phyloP scores from a whole-genome alignment of 2,329 filamentous ascomycete genomes.

The Colletotrichum melonis region DNA sequence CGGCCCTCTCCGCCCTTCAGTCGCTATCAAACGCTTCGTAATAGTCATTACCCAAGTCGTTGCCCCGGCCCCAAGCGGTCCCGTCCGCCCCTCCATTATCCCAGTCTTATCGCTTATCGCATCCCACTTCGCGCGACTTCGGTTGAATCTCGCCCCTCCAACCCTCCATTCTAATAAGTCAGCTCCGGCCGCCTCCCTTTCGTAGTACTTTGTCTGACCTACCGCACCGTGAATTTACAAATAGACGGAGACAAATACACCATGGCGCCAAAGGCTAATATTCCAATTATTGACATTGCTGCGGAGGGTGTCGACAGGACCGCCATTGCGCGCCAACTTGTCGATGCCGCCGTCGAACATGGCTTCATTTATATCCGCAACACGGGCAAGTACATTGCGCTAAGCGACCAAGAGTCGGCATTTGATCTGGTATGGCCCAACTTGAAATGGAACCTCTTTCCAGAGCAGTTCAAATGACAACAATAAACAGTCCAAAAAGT shows the following conservation, averaged over 20 bases:
- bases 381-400: slow-evolving; percentile 74
- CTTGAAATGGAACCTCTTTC: background rate
- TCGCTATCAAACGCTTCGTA: slow-evolving; percentile 22
- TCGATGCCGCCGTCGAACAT: slow-evolving; percentile 83
- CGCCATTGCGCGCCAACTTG: slow-evolving; percentile 74
- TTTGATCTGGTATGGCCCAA: slow-evolving; percentile 75
- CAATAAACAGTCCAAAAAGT: slow-evolving; percentile 69
- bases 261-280: slow-evolving; percentile 55
- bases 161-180: background rate
- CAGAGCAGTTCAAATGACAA: background rate
- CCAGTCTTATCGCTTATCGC: slow-evolving; percentile 35
- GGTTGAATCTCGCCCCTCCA: slow-evolving; percentile 15
- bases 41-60: slow-evolving; percentile 28
- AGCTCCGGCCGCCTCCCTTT: background rate
- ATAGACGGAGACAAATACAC: background rate
- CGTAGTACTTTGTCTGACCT: background rate
- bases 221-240: background rate
- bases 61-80: background rate
- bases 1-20: background rate
- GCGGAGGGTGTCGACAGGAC: slow-evolving; percentile 62
- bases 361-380: slow-evolving; percentile 93
- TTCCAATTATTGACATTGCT: slow-evolving; percentile 88
- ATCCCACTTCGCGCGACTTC: slow-evolving; percentile 32
- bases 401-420: slow-evolving; percentile 73
- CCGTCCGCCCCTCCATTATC: slow-evolving; percentile 25